Percentiles rank a stretch among this genome's conserved stretches.
Evolutionary conservation across 768 basidiomycete genomes (phyloP).

Genomic region (Thelephora ganbajun): DNA sequence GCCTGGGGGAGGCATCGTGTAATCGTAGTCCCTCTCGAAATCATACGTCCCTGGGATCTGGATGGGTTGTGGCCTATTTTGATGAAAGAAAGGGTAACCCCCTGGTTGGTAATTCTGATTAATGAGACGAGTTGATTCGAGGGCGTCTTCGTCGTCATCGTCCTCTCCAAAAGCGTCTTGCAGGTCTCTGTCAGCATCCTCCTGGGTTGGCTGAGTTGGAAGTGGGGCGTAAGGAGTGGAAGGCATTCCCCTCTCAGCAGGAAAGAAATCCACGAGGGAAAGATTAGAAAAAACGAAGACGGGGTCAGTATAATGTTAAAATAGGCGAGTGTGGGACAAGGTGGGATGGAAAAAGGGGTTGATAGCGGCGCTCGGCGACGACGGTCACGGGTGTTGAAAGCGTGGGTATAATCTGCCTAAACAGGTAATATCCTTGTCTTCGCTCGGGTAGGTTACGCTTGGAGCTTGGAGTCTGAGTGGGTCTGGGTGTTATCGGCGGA

Average conservation of each 20-base stretch:
- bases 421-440: too few relatives aligned
- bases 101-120: constrained; percentile 10
- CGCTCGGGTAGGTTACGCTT: too few relatives aligned
- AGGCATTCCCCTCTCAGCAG: background rate
- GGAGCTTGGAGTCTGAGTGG: too few relatives aligned
- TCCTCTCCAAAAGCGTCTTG: constrained; percentile 59
- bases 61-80: constrained; percentile 8
- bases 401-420: too few relatives aligned
- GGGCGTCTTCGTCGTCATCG: constrained; percentile 39
- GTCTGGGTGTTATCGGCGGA: too few relatives aligned
- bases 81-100: constrained; percentile 9
- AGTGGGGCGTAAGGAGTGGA: constrained; percentile 39
- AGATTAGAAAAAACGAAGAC: too few relatives aligned
- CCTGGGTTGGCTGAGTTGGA: constrained; percentile 29
- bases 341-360: too few relatives aligned
- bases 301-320: too few relatives aligned
- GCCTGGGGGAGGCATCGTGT: constrained; percentile 58
- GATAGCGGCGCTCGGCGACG: too few relatives aligned
- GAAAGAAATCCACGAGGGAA: background rate
- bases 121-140: constrained; percentile 25
- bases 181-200: constrained; percentile 43
- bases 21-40: constrained; percentile 70
- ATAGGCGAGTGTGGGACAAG: too few relatives aligned
- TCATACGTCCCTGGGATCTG: constrained; percentile 43
- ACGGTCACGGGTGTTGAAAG: too few relatives aligned